These are phyloP conservation scores for Nowakowskiella sp. DNA, from an alignment of 192 early-diverging fungal genomes.

Conservation along the genomic window DNA sequence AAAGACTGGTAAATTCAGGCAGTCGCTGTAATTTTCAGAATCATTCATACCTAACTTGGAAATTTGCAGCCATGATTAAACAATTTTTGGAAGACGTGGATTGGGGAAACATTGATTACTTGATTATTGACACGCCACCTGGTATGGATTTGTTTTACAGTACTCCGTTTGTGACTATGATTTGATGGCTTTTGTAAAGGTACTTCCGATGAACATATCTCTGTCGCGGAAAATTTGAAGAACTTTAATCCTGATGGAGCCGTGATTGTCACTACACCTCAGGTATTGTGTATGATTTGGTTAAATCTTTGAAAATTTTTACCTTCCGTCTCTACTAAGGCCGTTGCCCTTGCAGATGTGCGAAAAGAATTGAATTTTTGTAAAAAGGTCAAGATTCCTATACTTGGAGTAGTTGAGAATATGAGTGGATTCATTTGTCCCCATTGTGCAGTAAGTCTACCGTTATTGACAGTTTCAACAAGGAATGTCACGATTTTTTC, in stretches of 20 bases:
- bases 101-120: slow-evolving; percentile 84
- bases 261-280: slow-evolving; percentile 90
- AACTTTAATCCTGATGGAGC: slow-evolving; percentile 77
- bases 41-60: background rate
- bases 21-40: background rate
- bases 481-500: background rate
- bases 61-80: slow-evolving; percentile 66
- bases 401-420: slow-evolving; percentile 93
- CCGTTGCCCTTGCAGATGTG: slow-evolving; percentile 64
- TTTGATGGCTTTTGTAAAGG: slow-evolving; percentile 23
- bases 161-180: background rate
- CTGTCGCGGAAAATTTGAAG: slow-evolving; percentile 70
- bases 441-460: slow-evolving; percentile 51
- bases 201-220: slow-evolving; percentile 94
- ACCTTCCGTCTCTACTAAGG: slow-evolving; percentile 7
- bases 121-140: slow-evolving; percentile 94
- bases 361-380: slow-evolving; percentile 98
- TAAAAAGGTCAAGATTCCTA: slow-evolving; percentile 74
- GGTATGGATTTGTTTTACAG: too few relatives aligned
- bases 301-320: slow-evolving; percentile 1
- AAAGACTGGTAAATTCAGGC: slow-evolving; percentile 21
- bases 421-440: slow-evolving; percentile 98
- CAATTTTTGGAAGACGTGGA: slow-evolving; percentile 95
- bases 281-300: slow-evolving; percentile 50
- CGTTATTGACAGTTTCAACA: slow-evolving; percentile 4